phyloP scores from a whole-genome alignment of 202 grass and related monocot genomes.

The Bolboschoenoplectus hybrid region DNA sequence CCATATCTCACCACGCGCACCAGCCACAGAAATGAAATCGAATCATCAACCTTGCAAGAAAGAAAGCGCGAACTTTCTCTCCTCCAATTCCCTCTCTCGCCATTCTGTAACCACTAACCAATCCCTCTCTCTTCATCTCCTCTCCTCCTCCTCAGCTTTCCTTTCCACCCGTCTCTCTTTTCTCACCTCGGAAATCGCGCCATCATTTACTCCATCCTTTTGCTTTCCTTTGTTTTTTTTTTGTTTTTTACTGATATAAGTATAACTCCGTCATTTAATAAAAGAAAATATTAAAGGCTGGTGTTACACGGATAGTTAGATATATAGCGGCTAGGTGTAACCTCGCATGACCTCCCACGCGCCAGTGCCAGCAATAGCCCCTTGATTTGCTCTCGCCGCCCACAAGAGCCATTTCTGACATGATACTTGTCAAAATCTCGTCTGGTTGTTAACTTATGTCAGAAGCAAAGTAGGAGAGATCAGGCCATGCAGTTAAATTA shows the following conservation, averaged over 20 bases:
- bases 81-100: not conserved
- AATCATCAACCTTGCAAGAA: slow-evolving; percentile 35
- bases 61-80: not conserved
- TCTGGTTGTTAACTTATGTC: slow-evolving; percentile 2
- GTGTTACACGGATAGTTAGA: not conserved
- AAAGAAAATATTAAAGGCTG: too few species aligned
- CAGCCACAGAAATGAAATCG: not conserved
- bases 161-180: slow-evolving; percentile 31
- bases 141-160: not conserved
- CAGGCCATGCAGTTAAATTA: not conserved
- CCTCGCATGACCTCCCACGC: slow-evolving; percentile 42
- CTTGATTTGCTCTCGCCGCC: slow-evolving; percentile 17
- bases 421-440: slow-evolving; percentile 32
- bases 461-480: slow-evolving; percentile 7
- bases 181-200: slow-evolving; percentile 49
- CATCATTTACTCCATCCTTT: slow-evolving; percentile 2
- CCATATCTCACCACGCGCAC: not conserved
- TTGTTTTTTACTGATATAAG: not conserved
- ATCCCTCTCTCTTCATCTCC: slow-evolving; percentile 10
- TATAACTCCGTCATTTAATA: not conserved
- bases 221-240: not conserved
- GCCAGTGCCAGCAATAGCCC: slow-evolving; percentile 29
- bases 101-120: not conserved
- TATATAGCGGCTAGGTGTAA: slow-evolving; percentile 23
- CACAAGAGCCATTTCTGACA: not conserved